These are phyloP conservation scores for Nicotiana obtusifolia DNA, from an alignment of 257 asterid genomes.

Conservation along the genomic window DNA sequence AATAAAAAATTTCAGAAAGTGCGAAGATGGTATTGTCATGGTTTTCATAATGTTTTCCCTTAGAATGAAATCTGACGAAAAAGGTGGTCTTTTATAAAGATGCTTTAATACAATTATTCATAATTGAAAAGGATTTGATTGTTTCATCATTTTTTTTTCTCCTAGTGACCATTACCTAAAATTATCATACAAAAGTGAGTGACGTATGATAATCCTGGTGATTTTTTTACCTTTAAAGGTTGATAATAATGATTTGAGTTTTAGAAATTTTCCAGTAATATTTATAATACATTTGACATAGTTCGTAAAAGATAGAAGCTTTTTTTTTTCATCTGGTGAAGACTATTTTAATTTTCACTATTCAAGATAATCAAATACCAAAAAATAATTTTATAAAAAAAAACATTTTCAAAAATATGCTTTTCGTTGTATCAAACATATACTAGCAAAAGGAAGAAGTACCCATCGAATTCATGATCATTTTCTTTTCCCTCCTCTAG, in stretches of 20 bases:
- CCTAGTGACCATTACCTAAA: background rate
- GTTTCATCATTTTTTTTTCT: background rate
- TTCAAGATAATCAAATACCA: background rate
- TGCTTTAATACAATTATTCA: conserved; percentile 10
- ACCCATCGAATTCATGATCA: background rate
- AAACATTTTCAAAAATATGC: background rate
- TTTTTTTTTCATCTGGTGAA: background rate
- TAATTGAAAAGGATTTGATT: conserved; percentile 1
- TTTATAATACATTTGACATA: background rate
- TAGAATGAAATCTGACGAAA: background rate
- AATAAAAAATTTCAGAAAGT: background rate
- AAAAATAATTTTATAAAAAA: background rate
- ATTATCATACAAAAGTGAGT: background rate
- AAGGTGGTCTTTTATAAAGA: background rate
- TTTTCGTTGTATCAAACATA: background rate
- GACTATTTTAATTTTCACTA: too few relatives aligned
- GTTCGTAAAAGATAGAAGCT: background rate
- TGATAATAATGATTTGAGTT: background rate
- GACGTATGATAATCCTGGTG: background rate
- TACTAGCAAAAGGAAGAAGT: background rate
- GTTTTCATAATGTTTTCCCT: conserved; percentile 1
- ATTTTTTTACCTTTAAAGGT: background rate
- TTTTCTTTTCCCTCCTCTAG: background rate
- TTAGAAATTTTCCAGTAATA: background rate
- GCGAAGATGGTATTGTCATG: background rate